Percentiles rank a stretch among this genome's conserved stretches.
Conservation (phyloP, 2,329 filamentous ascomycete species). For the Pestalotiopsis sp. region DNA sequence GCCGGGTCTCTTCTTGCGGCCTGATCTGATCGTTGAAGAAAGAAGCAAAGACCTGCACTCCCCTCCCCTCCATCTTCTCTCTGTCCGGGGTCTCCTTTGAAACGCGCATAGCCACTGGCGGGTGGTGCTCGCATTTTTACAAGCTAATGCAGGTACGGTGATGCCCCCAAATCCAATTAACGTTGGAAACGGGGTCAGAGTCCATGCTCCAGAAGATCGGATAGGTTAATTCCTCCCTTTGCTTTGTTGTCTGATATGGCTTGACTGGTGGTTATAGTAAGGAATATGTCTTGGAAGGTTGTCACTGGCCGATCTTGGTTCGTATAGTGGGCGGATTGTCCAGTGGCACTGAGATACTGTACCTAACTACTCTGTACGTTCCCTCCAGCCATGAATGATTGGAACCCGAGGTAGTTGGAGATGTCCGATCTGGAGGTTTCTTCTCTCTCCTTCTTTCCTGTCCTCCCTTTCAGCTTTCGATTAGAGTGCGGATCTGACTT, state of each 20-base stretch:
- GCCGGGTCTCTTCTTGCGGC: slow-evolving; percentile 5
- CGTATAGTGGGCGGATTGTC: background rate
- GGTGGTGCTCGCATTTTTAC: slow-evolving; percentile 12
- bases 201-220: background rate
- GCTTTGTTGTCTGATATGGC: background rate
- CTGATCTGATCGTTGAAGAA: slow-evolving; percentile 10
- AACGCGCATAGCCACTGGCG: slow-evolving; percentile 33
- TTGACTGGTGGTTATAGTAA: background rate
- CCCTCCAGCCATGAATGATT: background rate
- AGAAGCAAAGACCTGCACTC: slow-evolving; percentile 1
- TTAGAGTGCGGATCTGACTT: background rate
- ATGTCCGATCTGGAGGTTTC: background rate
- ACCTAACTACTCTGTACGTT: background rate
- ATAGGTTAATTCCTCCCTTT: too few relatives aligned
- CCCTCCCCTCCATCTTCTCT: background rate
- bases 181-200: background rate
- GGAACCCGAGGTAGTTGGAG: slow-evolving; percentile 3
- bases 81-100: slow-evolving; percentile 17
- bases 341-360: too few relatives aligned
- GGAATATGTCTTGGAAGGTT: too few relatives aligned
- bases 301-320: slow-evolving; percentile 1
- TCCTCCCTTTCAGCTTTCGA: background rate
- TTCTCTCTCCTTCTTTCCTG: background rate
- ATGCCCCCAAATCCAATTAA: background rate
- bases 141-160: slow-evolving; percentile 33